Evolutionary conservation across 768 basidiomycete species (phyloP), one percentile per base, ranked within the genome.

Genomic region (Rhizopogon sp.): DNA sequence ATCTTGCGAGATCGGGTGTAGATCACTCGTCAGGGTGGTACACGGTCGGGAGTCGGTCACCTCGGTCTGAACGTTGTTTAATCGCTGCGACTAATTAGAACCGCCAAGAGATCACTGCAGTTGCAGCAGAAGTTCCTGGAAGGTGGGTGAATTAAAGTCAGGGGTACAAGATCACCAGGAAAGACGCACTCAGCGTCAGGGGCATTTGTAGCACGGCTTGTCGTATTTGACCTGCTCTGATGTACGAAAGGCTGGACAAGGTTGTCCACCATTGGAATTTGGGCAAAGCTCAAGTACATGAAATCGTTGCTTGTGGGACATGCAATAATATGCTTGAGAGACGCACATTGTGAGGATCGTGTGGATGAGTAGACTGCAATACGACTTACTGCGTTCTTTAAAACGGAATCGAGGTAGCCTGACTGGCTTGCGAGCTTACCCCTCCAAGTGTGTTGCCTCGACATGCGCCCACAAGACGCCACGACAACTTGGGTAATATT

Each of bases 191-290:
- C 51, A 62, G 43, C 22, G 22, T 25, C 11, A 33, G 5, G 0
- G 2, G 28, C 67, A 69, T 6, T 0, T 7, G 2, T 2, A 0
- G 40, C 68, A 67, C n/a, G 55, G 61, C 6, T 54, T 0, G n/a
- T 52, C 47, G 3, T 16, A 10, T 4, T 31, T 42, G 1, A 49
- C 40, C 0, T 40, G 3, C 31, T 50, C 1, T 2, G 1, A 0
- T 0, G 7, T 0, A 0, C 40, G 50, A 17, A 31, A 49, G 0
- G 3, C 0, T 5, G 42, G 0, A 20, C 66, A 66, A 6, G 5
- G 31, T 2, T 1, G 3, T 39, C 51, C 52, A 13, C 11, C 1
- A 6, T 1, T 37, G 0, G 13, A 54, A 0, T 0, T 35, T 1
- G 41, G n/a, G 13, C 65, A 66, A 4, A 2, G 51, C n/a, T 31